These are phyloP conservation scores for Luffa aegyptiaca DNA, from an alignment of 306 rosid genomes.

Conservation along the genomic window DNA sequence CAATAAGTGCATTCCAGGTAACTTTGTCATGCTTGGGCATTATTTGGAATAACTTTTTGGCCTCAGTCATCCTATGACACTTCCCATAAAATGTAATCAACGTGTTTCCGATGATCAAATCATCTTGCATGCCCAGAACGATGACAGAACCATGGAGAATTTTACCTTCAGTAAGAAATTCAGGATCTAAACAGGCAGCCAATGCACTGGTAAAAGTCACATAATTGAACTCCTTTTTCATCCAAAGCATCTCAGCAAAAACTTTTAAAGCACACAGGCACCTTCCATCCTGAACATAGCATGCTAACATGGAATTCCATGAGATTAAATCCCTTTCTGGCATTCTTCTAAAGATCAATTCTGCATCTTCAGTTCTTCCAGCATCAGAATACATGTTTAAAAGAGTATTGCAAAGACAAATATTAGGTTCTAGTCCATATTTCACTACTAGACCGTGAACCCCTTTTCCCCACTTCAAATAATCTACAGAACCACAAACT, in stretches of 20 bases:
- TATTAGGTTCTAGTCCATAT: slow-evolving; percentile 55
- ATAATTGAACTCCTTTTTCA: slow-evolving; percentile 29
- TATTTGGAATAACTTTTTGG: slow-evolving; percentile 29
- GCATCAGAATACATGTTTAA: slow-evolving; percentile 71
- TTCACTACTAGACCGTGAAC: slow-evolving; percentile 57
- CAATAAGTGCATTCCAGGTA: slow-evolving; percentile 86
- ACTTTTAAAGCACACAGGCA: slow-evolving; percentile 30
- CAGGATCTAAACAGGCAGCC: slow-evolving; percentile 56
- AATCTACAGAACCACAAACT: slow-evolving; percentile 41
- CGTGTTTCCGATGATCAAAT: slow-evolving; percentile 54
- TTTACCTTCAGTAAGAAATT: slow-evolving; percentile 39
- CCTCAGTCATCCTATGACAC: slow-evolving; percentile 42
- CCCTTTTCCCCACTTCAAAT: slow-evolving; percentile 73
- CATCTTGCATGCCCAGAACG: slow-evolving; percentile 39
- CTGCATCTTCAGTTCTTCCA: slow-evolving; percentile 52
- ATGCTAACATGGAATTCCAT: slow-evolving; percentile 86
- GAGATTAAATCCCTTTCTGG: slow-evolving; percentile 68
- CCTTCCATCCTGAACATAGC: slow-evolving; percentile 55
- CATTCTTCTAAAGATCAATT: slow-evolving; percentile 54
- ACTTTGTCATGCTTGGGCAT: slow-evolving; percentile 62
- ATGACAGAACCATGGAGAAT: slow-evolving; percentile 54
- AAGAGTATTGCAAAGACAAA: slow-evolving; percentile 65
- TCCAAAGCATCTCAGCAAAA: slow-evolving; percentile 47
- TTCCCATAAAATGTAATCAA: slow-evolving; percentile 80
- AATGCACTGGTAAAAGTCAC: slow-evolving; percentile 67